Evolutionary conservation across 495 filamentous ascomycete genomes (phyloP), one percentile per base, ranked within the genome.

Genomic region (Bacidia gigantensis): DNA sequence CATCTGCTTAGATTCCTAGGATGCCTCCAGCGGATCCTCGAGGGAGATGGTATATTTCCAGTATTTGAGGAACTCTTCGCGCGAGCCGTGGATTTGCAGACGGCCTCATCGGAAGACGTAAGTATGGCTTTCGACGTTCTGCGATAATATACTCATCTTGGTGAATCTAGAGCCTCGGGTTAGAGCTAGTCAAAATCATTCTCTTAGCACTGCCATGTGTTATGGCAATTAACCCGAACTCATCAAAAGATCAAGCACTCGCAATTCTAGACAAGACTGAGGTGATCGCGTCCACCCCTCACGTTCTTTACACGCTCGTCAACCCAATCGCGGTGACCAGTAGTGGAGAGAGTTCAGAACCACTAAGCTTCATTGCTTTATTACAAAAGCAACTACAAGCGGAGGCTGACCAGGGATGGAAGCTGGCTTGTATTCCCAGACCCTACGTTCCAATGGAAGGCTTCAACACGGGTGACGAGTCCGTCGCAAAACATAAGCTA

Each of bases 131-230:
- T 14, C 5, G 29, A 14, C n/a, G n/a, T 14, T 14, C 5, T 35
- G 14, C 29, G 5, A 14, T 35, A 35, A 35, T 35, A 7, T 35
- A 35, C 29, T 35, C 5, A 35, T 35, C 29, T 35, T 35, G n/a
- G 46, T 21, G 18, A 26, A 9, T 47, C 43, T 48, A 75, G 73
- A 64, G 75, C 38, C 62, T 76, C 54, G 86, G 88, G 1, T 73
- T 99, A 26, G 92, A 97, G 67, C 76, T 99, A 42, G 87, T 94
- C 62, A 96, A 96, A 67, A 86, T 96, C 57, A 93, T 96, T 51
- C 77, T 96, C 38, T 78, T 95, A 39, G 92, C 88, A 0, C 83
- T 97, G 53, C 90, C 92, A 3, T 99, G 96, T 65, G 72, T 90
- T 35, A 80, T 96, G 72, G 78, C 82, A 39, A 81, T 86, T 1